Evolutionary conservation across 495 filamentous ascomycete species (phyloP).

Genomic region (Penicillium fimorum): DNA sequence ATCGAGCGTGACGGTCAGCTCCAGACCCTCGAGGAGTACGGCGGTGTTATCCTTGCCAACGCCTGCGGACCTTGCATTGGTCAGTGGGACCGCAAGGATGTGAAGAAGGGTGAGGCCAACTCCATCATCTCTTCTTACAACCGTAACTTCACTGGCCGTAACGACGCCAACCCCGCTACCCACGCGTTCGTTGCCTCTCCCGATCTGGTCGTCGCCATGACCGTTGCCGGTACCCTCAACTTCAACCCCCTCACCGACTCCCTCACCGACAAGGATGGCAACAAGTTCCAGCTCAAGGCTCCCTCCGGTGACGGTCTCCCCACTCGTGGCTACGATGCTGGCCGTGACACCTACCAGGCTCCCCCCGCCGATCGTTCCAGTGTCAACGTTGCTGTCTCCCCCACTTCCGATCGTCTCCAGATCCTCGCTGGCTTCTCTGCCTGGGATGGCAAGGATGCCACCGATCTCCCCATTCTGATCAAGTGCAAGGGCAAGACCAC

Average conservation of each 20-base stretch:
- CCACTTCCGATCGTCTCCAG: slow-evolving; percentile 90
- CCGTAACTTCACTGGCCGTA: slow-evolving; percentile 99
- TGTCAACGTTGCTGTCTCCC: slow-evolving; percentile 81
- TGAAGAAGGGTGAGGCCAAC: slow-evolving; percentile 96
- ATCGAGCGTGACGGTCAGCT: slow-evolving; percentile 95
- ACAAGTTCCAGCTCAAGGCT: slow-evolving; percentile 82
- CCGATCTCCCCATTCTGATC: slow-evolving; percentile 89
- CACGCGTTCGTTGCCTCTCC: slow-evolving; percentile 99
- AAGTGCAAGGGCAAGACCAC: slow-evolving; percentile 98
- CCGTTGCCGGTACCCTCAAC: slow-evolving; percentile 83
- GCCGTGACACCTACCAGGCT: slow-evolving; percentile 94
- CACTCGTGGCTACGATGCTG: slow-evolving; percentile 81
- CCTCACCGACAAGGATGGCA: slow-evolving; percentile 95
- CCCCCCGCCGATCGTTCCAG: slow-evolving; percentile 74
- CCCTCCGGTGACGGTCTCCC: slow-evolving; percentile 86
- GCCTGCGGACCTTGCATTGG: slow-evolving; percentile 82
- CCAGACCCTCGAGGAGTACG: slow-evolving; percentile 94
- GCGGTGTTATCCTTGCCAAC: slow-evolving; percentile 93
- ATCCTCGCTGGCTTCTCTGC: slow-evolving; percentile 78
- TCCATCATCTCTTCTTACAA: slow-evolving; percentile 96
- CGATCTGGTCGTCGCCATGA: slow-evolving; percentile 91
- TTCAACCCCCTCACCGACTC: slow-evolving; percentile 97
- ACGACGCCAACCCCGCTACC: slow-evolving; percentile 98
- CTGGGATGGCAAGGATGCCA: slow-evolving; percentile 94
- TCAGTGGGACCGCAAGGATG: slow-evolving; percentile 93